Conservation (phyloP, 2,329 filamentous ascomycete species). For the Grosmannia huntii region DNA sequence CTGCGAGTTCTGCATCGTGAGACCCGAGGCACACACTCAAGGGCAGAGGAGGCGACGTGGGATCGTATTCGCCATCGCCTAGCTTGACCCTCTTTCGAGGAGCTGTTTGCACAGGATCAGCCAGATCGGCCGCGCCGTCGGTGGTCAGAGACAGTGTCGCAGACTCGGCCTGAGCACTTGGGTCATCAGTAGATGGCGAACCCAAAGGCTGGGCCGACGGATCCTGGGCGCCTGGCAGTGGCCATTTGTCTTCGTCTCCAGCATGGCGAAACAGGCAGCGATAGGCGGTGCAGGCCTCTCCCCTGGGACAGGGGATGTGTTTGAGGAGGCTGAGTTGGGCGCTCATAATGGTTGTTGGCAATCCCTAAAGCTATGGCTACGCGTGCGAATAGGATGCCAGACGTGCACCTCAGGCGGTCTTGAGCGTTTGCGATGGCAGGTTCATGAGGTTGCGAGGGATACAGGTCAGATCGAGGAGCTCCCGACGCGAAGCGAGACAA, state of each 20-base stretch:
- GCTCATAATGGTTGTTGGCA: slow-evolving; percentile 3
- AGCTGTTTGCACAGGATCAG: not conserved
- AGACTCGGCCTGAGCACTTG: not conserved
- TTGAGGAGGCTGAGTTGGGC: slow-evolving; percentile 10
- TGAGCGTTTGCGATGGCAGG: not conserved
- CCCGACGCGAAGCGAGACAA: not conserved
- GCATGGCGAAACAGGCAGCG: slow-evolving; percentile 15
- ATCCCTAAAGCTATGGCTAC: not conserved
- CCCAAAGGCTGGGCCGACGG: not conserved
- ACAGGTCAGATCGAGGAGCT: not conserved
- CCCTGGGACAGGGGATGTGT: slow-evolving; percentile 15
- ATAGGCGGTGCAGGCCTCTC: slow-evolving; percentile 11
- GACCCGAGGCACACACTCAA: not conserved
- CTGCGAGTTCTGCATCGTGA: not conserved
- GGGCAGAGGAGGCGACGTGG: not conserved
- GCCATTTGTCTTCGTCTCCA: slow-evolving; percentile 1
- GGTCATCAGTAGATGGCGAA: not conserved
- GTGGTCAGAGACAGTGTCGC: not conserved
- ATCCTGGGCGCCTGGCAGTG: not conserved
- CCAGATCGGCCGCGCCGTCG: not conserved
- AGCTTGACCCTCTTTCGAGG: slow-evolving; percentile 1
- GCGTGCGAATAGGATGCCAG: not conserved
- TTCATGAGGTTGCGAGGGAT: not conserved
- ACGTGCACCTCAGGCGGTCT: not conserved
- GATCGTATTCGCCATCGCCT: slow-evolving; percentile 1